Evolutionary conservation across 2,329 filamentous ascomycete genomes (phyloP).

Genomic region (Fusarium sp.): DNA sequence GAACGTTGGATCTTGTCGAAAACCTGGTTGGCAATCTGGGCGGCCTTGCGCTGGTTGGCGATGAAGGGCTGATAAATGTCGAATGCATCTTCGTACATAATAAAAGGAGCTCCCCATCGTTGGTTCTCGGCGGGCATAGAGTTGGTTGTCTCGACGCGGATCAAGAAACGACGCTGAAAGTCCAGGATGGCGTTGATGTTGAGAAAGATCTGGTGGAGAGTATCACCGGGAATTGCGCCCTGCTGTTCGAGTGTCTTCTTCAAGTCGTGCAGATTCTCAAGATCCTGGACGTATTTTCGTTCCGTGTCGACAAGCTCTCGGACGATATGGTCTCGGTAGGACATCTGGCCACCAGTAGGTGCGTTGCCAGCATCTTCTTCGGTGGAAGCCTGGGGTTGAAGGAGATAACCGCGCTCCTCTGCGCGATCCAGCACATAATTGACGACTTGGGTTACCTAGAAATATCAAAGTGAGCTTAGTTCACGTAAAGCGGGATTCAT

Average conservation of each 20-base stretch:
- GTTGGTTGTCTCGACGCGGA: constrained; percentile 95
- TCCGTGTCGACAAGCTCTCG: constrained; percentile 94
- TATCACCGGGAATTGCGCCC: constrained; percentile 87
- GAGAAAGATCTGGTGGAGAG: constrained; percentile 93
- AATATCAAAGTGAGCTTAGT: constrained; percentile 2
- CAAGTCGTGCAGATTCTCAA: constrained; percentile 91
- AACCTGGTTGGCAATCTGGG: constrained; percentile 81
- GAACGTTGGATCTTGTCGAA: constrained; percentile 87
- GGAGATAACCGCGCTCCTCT: constrained; percentile 79
- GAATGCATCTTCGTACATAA: constrained; percentile 85
- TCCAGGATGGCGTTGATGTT: constrained; percentile 96
- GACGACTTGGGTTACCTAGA: constrained; percentile 83
- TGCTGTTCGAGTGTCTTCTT: constrained; percentile 91
- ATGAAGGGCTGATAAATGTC: constrained; percentile 97
- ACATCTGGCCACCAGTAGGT: constrained; percentile 72
- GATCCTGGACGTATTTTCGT: constrained; percentile 95
- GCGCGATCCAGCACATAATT: constrained; percentile 91
- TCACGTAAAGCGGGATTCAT: background rate
- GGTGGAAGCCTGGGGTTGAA: constrained; percentile 67
- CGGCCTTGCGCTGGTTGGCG: constrained; percentile 92
- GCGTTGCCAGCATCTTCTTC: constrained; percentile 63
- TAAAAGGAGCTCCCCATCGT: constrained; percentile 95
- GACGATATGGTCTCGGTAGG: constrained; percentile 85
- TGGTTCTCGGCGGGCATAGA: constrained; percentile 80
- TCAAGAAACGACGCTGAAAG: constrained; percentile 93